Conservation (phyloP, 2,329 filamentous ascomycete species). For the Iodosphaeria phyllophila region DNA sequence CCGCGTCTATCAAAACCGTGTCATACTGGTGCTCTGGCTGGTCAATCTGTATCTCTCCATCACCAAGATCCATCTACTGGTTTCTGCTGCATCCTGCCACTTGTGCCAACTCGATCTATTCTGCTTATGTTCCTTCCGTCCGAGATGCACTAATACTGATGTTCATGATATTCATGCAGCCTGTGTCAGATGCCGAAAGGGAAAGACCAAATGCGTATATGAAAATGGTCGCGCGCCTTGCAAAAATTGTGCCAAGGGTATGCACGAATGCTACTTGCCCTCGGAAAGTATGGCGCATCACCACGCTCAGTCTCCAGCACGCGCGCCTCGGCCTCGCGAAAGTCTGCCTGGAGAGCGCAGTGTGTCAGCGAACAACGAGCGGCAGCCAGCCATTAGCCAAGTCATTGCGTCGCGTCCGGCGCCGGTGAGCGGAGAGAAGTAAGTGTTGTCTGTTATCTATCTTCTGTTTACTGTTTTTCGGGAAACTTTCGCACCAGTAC, state of each 20-base stretch:
- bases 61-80: no score
- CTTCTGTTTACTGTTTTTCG: constrained; percentile 2
- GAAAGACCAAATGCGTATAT: constrained; percentile 46
- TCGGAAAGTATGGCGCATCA: constrained; percentile 41
- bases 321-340: constrained; percentile 33
- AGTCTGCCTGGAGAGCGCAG: constrained; percentile 32
- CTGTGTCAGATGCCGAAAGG: constrained; percentile 43
- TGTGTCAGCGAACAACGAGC: constrained; percentile 21
- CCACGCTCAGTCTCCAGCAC: constrained; percentile 37
- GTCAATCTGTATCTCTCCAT: no score
- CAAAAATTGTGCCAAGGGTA: constrained; percentile 44
- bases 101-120: no score
- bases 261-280: constrained; percentile 44
- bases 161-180: no score
- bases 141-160: no score
- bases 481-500: no score
- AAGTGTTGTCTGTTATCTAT: constrained; percentile 14
- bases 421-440: constrained; percentile 33
- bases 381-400: constrained; percentile 22
- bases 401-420: constrained; percentile 24
- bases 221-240: constrained; percentile 42
- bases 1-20: no score
- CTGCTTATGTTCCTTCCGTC: no score
- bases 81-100: no score
- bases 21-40: no score